Evolutionary conservation across 768 basidiomycete species (phyloP).

Genomic region (Mycena crocata): DNA sequence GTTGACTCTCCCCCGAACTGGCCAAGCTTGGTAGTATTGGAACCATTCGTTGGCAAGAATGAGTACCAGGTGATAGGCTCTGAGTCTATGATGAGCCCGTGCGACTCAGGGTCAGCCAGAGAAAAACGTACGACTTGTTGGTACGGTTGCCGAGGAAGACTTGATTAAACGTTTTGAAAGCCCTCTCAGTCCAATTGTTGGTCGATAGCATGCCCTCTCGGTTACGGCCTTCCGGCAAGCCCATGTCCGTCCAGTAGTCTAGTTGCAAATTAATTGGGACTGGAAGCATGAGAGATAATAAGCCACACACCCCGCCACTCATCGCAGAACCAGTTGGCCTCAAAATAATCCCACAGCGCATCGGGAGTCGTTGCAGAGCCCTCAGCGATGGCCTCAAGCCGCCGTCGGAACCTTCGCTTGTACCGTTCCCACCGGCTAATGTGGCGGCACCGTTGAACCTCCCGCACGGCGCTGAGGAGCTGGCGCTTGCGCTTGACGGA

Average conservation of each 20-base stretch:
- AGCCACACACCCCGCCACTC: conserved; percentile 18
- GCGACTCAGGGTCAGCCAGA: too few relatives aligned
- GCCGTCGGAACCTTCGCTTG: background rate
- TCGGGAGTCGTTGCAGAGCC: background rate
- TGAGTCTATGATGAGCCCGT: too few relatives aligned
- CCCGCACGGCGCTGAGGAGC: conserved; percentile 7
- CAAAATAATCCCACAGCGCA: conserved; percentile 15
- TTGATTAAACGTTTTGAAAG: conserved; percentile 22
- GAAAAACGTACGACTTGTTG: conserved; percentile 22
- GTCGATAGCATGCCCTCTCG: conserved; percentile 15
- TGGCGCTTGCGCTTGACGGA: background rate
- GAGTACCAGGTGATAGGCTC: too few relatives aligned
- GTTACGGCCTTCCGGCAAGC: conserved; percentile 12
- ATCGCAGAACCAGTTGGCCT: conserved; percentile 22
- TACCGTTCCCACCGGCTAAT: background rate
- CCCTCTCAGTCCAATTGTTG: conserved; percentile 28
- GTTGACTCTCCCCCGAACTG: too few relatives aligned
- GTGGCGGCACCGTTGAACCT: conserved; percentile 14
- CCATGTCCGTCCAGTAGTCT: conserved; percentile 24
- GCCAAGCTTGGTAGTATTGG: too few relatives aligned
- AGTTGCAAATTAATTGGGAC: background rate
- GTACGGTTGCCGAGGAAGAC: conserved; percentile 17
- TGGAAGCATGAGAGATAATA: background rate
- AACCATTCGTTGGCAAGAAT: too few relatives aligned
- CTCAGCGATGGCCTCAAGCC: background rate